Evolutionary conservation across 225 moss, liverwort and hornwort species (phyloP).

Genomic region (Antitrichia curtipendula): DNA sequence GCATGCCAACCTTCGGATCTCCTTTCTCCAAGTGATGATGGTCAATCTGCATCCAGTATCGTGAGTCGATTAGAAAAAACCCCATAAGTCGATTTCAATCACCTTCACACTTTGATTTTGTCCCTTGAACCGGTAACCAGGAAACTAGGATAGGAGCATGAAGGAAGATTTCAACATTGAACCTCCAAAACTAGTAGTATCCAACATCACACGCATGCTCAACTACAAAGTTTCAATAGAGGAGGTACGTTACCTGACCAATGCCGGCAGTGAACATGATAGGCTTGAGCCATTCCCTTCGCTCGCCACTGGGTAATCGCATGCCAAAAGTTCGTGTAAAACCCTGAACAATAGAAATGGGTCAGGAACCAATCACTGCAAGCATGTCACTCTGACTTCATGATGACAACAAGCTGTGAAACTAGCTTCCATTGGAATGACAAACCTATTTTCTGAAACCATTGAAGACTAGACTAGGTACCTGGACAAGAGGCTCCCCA

Average conservation of each 20-base stretch:
- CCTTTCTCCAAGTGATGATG: slow-evolving; percentile 78
- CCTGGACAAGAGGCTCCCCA: slow-evolving; percentile 92
- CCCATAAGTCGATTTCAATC: background rate
- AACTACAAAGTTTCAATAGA: background rate
- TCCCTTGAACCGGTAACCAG: background rate
- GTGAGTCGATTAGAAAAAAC: background rate
- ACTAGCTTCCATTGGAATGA: too few relatives aligned
- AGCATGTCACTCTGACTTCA: too few relatives aligned
- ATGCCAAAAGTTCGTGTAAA: slow-evolving; percentile 93
- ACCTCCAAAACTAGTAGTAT: background rate
- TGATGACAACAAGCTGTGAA: too few relatives aligned
- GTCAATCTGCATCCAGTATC: slow-evolving; percentile 45
- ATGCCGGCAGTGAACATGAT: slow-evolving; percentile 97
- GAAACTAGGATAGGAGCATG: background rate
- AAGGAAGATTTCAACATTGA: too few relatives aligned
- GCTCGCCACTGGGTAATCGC: slow-evolving; percentile 83
- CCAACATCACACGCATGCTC: background rate
- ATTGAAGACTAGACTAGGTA: background rate
- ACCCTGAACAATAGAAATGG: slow-evolving; percentile 26
- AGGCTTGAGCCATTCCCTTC: slow-evolving; percentile 95
- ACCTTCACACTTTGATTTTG: too few relatives aligned
- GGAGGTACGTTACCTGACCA: slow-evolving; percentile 44
- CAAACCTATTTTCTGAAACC: too few relatives aligned
- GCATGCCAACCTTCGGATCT: slow-evolving; percentile 79
- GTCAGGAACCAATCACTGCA: background rate